Base-by-base conservation (phyloP, 2,329 filamentous ascomycete genomes). In the Penicillium verrucosum region DNA sequence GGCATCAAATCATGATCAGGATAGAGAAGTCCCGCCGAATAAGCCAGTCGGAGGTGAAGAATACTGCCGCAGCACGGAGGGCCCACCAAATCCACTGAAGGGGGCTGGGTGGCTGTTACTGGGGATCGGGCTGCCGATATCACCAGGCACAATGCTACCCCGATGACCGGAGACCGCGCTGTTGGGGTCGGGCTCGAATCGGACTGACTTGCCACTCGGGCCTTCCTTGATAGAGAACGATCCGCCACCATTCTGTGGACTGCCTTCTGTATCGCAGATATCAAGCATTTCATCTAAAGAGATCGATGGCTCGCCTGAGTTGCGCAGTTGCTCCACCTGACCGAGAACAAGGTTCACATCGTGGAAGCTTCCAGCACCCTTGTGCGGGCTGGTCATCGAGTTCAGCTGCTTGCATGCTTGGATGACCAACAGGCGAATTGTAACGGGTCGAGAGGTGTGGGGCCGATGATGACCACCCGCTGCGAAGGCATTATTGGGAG, bases 221-320 rank as follows among this genome's bases (percentile, higher is more conserved):
- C 85, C 82, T 38, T 81, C 80, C 59, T 82, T 83, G 60, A 89
- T 81, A 34, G 89, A 85, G 68, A 99, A 95, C 27, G 83, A 88
- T n/a, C 94, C 94, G 43, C 93, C 93, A 44, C 94, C 94, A 67
- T 97, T 97, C 57, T 87, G 85, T 2, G 79, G 71, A 66, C 89
- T 95, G 56, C 94, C 94, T 71, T 96, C 90, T 0, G 93, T 96
- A 67, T 97, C 93, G 72, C 90, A 94, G 57, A 95, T 88, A 56
- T 89, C 86, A 38, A 93, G 81, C 65, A 97, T 81, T 67, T 97
- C 92, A 27, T 80, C 81, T 68, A 79, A 85, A 73, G 62, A 80
- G 72, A 79, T 85, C 65, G 78, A 70, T 27, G 80, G 74, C 56
- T 87, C 83, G 52, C 80, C 80, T n/a, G 82, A 76, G 34, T 78